A percentile compares a stretch with the other conserved stretches of the same genome.
Evolutionary conservation across 129 eudicot species (phyloP).

Genomic region (Lonicera japonica): DNA sequence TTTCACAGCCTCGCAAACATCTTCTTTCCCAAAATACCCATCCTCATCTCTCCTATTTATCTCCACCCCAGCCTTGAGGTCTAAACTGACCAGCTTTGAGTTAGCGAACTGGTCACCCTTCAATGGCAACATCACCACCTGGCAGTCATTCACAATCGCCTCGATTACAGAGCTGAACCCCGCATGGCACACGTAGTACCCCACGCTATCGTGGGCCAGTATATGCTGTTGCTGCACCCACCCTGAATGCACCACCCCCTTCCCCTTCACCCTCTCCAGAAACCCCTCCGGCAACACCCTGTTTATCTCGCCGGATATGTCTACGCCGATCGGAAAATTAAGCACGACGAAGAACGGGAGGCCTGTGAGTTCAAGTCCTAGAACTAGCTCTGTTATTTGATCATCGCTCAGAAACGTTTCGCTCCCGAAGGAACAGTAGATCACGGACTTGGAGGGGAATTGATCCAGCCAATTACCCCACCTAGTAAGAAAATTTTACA

Average conservation of each 20-base stretch:
- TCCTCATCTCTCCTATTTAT: constrained; percentile 52
- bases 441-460: constrained; percentile 32
- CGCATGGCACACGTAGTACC: constrained; percentile 40
- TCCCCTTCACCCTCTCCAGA: constrained; percentile 28
- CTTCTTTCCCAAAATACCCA: constrained; percentile 46
- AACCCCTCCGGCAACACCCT: constrained; percentile 41
- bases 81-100: constrained; percentile 31
- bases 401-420: constrained; percentile 36
- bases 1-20: constrained; percentile 31
- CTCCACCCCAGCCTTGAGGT: constrained; percentile 43
- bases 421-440: constrained; percentile 50
- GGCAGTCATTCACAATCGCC: constrained; percentile 44
- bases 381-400: constrained; percentile 33
- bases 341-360: constrained; percentile 47
- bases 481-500: too few species aligned
- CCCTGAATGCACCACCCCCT: constrained; percentile 41
- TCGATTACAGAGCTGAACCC: constrained; percentile 51
- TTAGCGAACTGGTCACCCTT: constrained; percentile 43
- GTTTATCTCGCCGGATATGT: constrained; percentile 17
- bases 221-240: constrained; percentile 65
- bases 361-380: constrained; percentile 39
- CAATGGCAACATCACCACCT: constrained; percentile 36
- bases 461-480: constrained; percentile 33
- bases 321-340: constrained; percentile 26
- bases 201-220: constrained; percentile 44